phyloP scores from a whole-genome alignment of 2,329 filamentous ascomycete species.

The Cylindrodendrum hubeiense region DNA sequence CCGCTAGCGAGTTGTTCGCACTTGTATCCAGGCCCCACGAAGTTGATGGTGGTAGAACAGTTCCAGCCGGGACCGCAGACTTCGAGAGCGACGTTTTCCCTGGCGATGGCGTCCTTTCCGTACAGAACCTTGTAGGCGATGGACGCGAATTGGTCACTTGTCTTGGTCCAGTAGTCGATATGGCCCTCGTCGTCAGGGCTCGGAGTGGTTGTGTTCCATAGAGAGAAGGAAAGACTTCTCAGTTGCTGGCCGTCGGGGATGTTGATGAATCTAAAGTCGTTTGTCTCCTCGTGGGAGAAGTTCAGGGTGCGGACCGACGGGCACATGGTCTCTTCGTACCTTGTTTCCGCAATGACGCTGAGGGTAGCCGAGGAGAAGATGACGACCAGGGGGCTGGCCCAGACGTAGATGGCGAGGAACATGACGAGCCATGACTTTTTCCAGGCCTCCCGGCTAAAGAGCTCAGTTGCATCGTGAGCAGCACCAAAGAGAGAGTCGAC shows the following conservation, averaged over 20 bases:
- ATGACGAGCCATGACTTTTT: slow-evolving; percentile 8
- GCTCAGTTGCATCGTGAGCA: slow-evolving; percentile 8
- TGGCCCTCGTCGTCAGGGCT: slow-evolving; percentile 8
- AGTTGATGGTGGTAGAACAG: slow-evolving; percentile 35
- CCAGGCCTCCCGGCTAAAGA: slow-evolving; percentile 23
- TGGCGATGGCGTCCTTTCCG: slow-evolving; percentile 24
- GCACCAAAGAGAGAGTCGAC: slow-evolving; percentile 26
- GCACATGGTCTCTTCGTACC: neutral
- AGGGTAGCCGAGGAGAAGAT: slow-evolving; percentile 26
- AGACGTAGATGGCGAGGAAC: slow-evolving; percentile 27
- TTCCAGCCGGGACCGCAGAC: slow-evolving; percentile 42
- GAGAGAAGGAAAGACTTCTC: slow-evolving; percentile 13
- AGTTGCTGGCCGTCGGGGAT: neutral
- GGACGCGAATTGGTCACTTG: slow-evolving; percentile 20
- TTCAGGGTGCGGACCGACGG: slow-evolving; percentile 14
- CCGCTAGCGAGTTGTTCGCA: slow-evolving; percentile 32
- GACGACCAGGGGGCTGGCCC: slow-evolving; percentile 24
- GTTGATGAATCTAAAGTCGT: slow-evolving; percentile 22
- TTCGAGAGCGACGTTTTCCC: slow-evolving; percentile 10
- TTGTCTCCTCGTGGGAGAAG: slow-evolving; percentile 1
- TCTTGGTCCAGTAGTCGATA: slow-evolving; percentile 37
- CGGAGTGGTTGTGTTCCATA: slow-evolving; percentile 32
- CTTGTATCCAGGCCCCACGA: slow-evolving; percentile 37
- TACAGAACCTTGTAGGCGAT: slow-evolving; percentile 29
- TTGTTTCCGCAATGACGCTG: neutral